Evolutionary conservation across 371 early-diverging fungal genomes (phyloP).

Genomic region (Mycotypha africana): DNA sequence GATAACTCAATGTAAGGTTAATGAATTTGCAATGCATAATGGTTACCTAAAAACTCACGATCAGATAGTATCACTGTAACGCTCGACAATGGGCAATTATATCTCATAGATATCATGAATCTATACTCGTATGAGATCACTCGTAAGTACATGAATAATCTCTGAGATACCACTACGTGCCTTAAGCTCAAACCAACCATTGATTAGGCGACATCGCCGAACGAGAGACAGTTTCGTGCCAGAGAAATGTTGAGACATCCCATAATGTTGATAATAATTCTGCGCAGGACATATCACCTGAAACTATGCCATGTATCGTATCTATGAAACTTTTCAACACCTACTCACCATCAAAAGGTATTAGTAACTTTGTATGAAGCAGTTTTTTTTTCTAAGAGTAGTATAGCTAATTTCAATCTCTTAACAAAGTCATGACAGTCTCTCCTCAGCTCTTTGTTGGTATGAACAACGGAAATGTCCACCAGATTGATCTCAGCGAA

Average conservation of each 20-base stretch:
- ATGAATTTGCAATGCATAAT: no score
- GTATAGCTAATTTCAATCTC: neutral
- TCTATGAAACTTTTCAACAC: constrained; percentile 18
- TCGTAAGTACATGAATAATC: no score
- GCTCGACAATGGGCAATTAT: constrained; percentile 12
- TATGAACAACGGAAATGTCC: constrained; percentile 27
- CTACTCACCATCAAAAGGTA: constrained; percentile 20
- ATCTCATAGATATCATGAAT: constrained; percentile 14
- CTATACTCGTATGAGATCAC: constrained; percentile 15
- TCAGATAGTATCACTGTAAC: constrained; percentile 23
- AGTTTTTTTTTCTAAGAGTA: neutral
- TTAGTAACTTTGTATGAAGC: no score
- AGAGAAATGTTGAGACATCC: no score
- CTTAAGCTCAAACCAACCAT: no score
- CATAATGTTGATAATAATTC: no score
- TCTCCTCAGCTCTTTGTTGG: constrained; percentile 22
- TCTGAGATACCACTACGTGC: no score
- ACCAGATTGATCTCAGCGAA: constrained; percentile 20
- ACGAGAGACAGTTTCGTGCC: no score
- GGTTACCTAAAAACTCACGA: no score
- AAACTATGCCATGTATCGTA: no score
- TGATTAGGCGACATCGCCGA: no score
- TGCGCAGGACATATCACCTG: no score
- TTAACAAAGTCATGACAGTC: constrained; percentile 5
- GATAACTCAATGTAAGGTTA: constrained; percentile 18